Percentiles rank a stretch among this genome's conserved stretches.
phyloP scores from a whole-genome alignment of 2,329 filamentous ascomycete genomes.

The Aurifilum marmelostoma region DNA sequence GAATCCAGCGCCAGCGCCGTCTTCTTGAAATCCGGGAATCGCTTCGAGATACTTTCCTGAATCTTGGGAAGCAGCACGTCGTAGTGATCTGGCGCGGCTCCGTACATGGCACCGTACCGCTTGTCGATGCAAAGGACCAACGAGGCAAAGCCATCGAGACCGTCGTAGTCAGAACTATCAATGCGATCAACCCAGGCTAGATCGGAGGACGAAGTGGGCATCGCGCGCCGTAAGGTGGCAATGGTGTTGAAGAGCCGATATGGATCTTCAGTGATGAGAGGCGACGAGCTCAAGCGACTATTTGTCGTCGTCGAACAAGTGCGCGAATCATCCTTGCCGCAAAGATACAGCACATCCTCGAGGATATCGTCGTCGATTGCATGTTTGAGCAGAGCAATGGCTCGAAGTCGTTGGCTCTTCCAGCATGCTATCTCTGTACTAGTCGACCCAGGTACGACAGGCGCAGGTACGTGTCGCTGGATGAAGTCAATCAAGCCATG shows the following conservation, averaged over 20 bases:
- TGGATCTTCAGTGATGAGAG: constrained; percentile 10
- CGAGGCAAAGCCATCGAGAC: constrained; percentile 26
- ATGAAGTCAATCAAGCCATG: constrained; percentile 26
- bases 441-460: constrained; percentile 3
- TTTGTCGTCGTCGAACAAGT: not conserved
- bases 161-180: constrained; percentile 22
- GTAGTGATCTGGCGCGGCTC: constrained; percentile 23
- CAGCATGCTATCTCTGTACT: constrained; percentile 10
- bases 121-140: constrained; percentile 25
- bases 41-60: constrained; percentile 22
- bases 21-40: constrained; percentile 25
- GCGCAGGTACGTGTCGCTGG: constrained; percentile 14
- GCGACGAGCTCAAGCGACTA: not conserved
- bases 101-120: constrained; percentile 21
- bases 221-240: constrained; percentile 12
- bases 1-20: constrained; percentile 19
- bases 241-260: constrained; percentile 25
- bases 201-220: constrained; percentile 18
- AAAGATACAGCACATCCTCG: constrained; percentile 24
- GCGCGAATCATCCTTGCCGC: constrained; percentile 6
- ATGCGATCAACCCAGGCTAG: constrained; percentile 25
- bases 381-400: constrained; percentile 18
- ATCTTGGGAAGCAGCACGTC: constrained; percentile 24
- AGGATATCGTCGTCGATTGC: constrained; percentile 29
- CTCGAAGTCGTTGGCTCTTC: constrained; percentile 18